Evolutionary conservation across 2,329 filamentous ascomycete genomes (phyloP), one percentile per base, ranked within the genome.

Genomic region (Cladosporium sphaerospermum): DNA sequence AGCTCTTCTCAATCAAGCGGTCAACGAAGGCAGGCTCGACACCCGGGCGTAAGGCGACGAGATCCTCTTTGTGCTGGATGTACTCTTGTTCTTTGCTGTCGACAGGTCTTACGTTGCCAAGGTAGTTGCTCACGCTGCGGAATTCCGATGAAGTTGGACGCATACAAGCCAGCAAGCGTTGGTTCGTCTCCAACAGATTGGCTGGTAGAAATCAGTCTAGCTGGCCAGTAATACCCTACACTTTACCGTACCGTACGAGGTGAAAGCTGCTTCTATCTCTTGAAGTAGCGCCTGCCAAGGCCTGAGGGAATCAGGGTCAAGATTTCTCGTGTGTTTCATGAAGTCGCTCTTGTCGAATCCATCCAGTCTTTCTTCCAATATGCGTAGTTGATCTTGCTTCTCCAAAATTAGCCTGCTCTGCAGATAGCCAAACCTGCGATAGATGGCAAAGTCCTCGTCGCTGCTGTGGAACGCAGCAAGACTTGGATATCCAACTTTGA

Each of bases 401-500:
- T 64, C 61, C 1, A 67, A 49, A 1, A 73, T 58, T 1, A 75
- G 43, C 2, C 73, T 63, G 0, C 69, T 59, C 48, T 73, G 70
- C 1, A 75, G 56, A 42, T 66, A 71, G 2, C 71, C 71, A 43
- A 74, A 75, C 2, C 71, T 61, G 3, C 72, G 65, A 55, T 71
- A 75, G 2, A 75, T 54, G 59, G 68, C 70, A 52, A 74, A 75
- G 19, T 66, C 64, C 6, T 73, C 69, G 53, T 73, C 68, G 54
- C 71, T 74, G 49, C 73, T 67, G 0, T 71, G 59, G 50, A 74
- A 73, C 3, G 65, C 62, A 4, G 71, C 69, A 0, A 73, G 54
- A 23, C 57, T 61, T 1, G 73, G 71, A 53, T 71, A 73, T 0
- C 71, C 71, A 9, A 49, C 34, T 0, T 63, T 61, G 50, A 54